These are phyloP conservation scores for Hanseniaspora osmophila DNA, from an alignment of 805 yeast species.

Conservation along the genomic window DNA sequence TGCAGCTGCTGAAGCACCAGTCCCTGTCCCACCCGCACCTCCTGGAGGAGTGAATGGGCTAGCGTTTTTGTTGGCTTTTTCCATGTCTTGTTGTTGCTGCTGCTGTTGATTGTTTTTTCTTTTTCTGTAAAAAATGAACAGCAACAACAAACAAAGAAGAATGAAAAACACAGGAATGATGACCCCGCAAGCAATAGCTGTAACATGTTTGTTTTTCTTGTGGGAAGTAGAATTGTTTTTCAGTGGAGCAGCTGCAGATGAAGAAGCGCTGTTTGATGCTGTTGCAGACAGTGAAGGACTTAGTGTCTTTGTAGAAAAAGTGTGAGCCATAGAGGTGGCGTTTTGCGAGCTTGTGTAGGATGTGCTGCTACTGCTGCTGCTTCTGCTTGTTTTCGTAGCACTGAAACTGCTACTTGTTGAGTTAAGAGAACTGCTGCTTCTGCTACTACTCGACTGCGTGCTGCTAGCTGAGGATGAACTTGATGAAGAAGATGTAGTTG, in stretches of 20 bases:
- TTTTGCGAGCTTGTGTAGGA: background rate
- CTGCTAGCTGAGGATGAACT: too few relatives aligned
- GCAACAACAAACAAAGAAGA: constrained; percentile 32
- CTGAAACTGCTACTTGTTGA: too few relatives aligned
- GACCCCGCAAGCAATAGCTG: constrained; percentile 89
- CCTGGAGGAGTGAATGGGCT: constrained; percentile 25
- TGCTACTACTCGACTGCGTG: too few relatives aligned
- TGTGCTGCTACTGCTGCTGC: background rate
- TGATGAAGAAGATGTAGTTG: too few relatives aligned
- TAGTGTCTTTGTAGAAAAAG: constrained; percentile 14
- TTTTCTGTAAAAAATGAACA: constrained; percentile 44
- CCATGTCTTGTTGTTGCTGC: constrained; percentile 19
- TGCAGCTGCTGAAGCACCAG: constrained; percentile 10
- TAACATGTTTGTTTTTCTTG: constrained; percentile 30
- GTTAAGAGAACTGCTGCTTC: too few relatives aligned
- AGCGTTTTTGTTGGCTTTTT: constrained; percentile 27
- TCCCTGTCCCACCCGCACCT: constrained; percentile 16
- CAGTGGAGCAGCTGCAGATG: constrained; percentile 15
- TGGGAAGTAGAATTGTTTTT: constrained; percentile 5
- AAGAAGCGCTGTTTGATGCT: constrained; percentile 18
- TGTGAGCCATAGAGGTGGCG: constrained; percentile 13
- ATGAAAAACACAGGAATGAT: constrained; percentile 54
- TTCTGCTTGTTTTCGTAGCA: background rate
- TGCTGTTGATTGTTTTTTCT: constrained; percentile 21
- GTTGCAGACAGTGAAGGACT: constrained; percentile 19